phyloP scores from a whole-genome alignment of 768 basidiomycete genomes.

The Hortiboletus campestris region DNA sequence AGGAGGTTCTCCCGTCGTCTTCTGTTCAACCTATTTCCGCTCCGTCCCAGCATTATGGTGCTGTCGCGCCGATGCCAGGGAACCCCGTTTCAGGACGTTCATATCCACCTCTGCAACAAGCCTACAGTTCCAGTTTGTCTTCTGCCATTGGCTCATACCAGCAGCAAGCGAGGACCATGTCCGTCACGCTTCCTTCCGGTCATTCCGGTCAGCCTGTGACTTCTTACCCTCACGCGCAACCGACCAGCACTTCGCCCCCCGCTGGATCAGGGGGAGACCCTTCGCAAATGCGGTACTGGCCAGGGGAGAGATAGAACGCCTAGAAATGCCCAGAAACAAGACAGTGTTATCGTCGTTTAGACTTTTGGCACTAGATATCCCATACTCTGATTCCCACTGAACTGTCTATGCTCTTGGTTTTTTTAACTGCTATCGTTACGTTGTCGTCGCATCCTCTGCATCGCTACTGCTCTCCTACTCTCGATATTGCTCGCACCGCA shows the following conservation, averaged over 20 bases:
- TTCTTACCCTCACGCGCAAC: slow-evolving; percentile 25
- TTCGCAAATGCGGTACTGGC: slow-evolving; percentile 30
- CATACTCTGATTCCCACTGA: slow-evolving; percentile 3
- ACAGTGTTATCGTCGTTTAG: slow-evolving; percentile 7
- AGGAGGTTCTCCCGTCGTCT: slow-evolving; percentile 32
- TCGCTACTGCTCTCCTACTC: background rate
- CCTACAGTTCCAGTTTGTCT: slow-evolving; percentile 19
- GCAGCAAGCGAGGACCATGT: slow-evolving; percentile 22
- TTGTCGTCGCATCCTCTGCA: slow-evolving; percentile 7
- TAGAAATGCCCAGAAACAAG: slow-evolving; percentile 10
- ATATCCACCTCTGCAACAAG: slow-evolving; percentile 29
- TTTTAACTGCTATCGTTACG: slow-evolving; percentile 9
- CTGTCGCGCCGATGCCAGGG: slow-evolving; percentile 20
- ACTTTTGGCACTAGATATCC: slow-evolving; percentile 16
- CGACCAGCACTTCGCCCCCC: slow-evolving; percentile 25
- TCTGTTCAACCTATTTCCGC: slow-evolving; percentile 33
- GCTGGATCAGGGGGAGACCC: slow-evolving; percentile 25
- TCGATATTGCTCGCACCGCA: background rate
- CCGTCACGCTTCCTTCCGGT: slow-evolving; percentile 16
- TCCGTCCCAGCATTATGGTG: slow-evolving; percentile 30
- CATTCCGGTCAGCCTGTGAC: slow-evolving; percentile 27
- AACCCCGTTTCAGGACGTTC: slow-evolving; percentile 25
- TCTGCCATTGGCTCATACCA: slow-evolving; percentile 24
- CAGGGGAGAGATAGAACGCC: slow-evolving; percentile 18
- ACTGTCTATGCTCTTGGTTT: background rate